Conservation (phyloP, 1,139 yeast species). For the Yamadazyma dendronema region DNA sequence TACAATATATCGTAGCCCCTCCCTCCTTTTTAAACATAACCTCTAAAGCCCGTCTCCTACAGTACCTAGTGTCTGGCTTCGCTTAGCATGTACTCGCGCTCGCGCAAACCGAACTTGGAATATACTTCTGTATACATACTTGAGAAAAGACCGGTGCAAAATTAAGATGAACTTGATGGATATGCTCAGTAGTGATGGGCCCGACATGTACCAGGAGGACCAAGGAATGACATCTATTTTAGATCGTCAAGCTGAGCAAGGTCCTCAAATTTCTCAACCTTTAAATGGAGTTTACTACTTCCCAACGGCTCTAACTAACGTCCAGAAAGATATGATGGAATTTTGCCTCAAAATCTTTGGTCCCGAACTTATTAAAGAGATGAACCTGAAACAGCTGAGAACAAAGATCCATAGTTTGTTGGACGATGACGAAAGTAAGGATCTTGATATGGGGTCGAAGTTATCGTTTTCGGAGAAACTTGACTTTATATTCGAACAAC, state of each 20-base stretch:
- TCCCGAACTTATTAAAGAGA: conserved; percentile 37
- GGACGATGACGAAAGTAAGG: conserved; percentile 15
- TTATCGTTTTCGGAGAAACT: conserved; percentile 11
- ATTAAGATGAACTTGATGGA: conserved; percentile 37
- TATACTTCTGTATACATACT: no score
- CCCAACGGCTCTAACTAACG: conserved; percentile 53
- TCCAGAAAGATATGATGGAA: conserved; percentile 58
- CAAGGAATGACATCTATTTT: conserved; percentile 10
- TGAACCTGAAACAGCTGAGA: conserved; percentile 22
- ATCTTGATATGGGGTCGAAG: conserved; percentile 6
- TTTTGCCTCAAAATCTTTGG: conserved; percentile 52
- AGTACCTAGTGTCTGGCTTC: no score
- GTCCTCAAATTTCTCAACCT: conserved; percentile 11
- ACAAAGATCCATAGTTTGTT: conserved; percentile 40
- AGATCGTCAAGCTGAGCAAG: conserved; percentile 6
- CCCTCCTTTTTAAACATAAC: no score
- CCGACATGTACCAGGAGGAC: conserved; percentile 14
- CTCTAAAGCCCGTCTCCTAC: no score
- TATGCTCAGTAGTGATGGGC: conserved; percentile 24
- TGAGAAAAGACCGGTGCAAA: not conserved
- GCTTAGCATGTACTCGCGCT: no score
- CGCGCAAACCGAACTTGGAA: not conserved
- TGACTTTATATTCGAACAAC: conserved; percentile 46
- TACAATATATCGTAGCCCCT: no score
- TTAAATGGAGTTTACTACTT: conserved; percentile 40